Percentiles rank a stretch among this genome's conserved stretches.
Conservation (phyloP, 768 basidiomycete genomes). For the Pleurotus eryngii region DNA sequence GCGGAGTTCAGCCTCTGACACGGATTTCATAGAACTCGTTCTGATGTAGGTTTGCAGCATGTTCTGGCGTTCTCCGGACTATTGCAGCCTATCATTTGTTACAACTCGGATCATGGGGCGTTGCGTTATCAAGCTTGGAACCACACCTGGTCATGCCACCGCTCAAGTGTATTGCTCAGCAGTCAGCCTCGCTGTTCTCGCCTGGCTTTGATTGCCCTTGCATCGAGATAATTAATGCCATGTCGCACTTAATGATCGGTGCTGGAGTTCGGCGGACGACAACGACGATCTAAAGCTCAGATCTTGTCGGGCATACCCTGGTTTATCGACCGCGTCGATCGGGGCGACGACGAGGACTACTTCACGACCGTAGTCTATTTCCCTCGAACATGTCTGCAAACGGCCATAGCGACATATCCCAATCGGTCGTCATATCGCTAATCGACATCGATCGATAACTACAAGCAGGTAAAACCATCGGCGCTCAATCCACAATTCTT, state of each 20-base stretch:
- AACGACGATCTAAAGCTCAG: not conserved
- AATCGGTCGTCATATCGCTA: constrained; percentile 5
- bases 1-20: constrained; percentile 2
- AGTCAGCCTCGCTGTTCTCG: constrained; percentile 2
- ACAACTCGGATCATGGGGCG: constrained; percentile 5
- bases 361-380: not conserved
- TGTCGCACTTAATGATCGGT: not conserved
- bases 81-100: constrained; percentile 5
- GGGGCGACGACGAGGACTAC: not conserved
- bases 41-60: not conserved
- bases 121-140: constrained; percentile 1
- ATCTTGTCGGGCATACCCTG: not conserved
- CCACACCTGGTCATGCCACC: not conserved
- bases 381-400: not conserved
- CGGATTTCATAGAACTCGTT: not conserved
- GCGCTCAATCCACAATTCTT: not conserved
- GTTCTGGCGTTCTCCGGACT: constrained; percentile 6
- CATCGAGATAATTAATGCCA: not conserved
- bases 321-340: constrained; percentile 2
- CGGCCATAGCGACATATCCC: not conserved
- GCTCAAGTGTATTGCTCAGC: not conserved
- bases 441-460: constrained; percentile 8
- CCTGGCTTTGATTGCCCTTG: constrained; percentile 6
- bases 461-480: not conserved
- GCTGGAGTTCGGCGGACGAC: not conserved